Conservation (phyloP, 768 basidiomycete genomes). For the Scleroderma citrinum region DNA sequence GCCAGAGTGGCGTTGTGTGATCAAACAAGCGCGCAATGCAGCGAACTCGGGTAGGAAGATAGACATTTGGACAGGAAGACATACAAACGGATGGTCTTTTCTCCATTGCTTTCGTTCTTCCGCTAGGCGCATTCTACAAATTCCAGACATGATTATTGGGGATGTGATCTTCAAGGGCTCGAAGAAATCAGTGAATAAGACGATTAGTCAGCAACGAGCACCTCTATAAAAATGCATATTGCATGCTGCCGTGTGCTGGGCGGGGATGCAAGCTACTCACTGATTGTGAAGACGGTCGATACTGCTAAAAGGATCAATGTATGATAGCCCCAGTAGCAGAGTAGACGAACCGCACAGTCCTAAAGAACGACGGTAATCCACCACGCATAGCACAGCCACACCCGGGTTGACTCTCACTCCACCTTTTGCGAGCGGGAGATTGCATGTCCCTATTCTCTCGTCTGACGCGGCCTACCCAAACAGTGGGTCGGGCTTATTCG, state of each 20-base stretch:
- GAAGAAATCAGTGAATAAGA: background rate
- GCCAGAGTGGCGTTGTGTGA: constrained; percentile 4
- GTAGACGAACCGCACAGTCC: background rate
- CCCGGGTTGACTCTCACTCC: background rate
- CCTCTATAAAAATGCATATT: background rate
- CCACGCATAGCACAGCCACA: background rate
- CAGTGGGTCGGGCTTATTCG: constrained; percentile 57
- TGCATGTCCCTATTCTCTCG: constrained; percentile 49
- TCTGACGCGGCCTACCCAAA: constrained; percentile 41
- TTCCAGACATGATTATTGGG: constrained; percentile 64
- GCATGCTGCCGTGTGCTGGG: too few relatives aligned
- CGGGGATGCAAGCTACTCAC: too few relatives aligned
- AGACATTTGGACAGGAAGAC: constrained; percentile 26
- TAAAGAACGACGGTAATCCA: background rate
- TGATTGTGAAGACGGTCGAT: too few relatives aligned
- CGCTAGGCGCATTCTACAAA: constrained; percentile 86
- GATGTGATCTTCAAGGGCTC: constrained; percentile 1
- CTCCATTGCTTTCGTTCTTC: constrained; percentile 99
- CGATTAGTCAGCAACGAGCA: constrained; percentile 4
- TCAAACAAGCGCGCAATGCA: background rate
- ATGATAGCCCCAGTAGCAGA: too few relatives aligned
- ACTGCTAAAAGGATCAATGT: too few relatives aligned
- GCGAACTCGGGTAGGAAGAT: background rate
- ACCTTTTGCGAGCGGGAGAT: background rate
- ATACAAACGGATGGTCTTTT: constrained; percentile 97